Conservation (phyloP, 2,329 filamentous ascomycete species). For the Fusarium begoniae region DNA sequence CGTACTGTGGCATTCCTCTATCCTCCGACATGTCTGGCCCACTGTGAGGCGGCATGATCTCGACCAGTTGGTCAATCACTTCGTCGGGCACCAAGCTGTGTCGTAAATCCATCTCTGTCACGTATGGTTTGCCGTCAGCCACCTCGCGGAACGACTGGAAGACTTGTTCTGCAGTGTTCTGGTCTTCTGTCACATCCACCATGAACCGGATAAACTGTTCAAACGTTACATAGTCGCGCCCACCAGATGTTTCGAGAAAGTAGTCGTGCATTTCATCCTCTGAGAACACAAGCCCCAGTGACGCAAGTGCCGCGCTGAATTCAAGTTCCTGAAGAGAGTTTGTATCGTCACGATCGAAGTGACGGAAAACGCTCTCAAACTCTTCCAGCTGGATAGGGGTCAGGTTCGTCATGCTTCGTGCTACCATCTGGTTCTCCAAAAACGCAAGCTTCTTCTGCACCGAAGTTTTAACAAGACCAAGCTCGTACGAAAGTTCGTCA, state of each 20-base stretch:
- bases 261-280: slow-evolving; percentile 98
- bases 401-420: slow-evolving; percentile 97
- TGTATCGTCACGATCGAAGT: slow-evolving; percentile 93
- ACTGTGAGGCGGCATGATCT: slow-evolving; percentile 84
- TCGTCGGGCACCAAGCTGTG: slow-evolving; percentile 97
- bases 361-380: slow-evolving; percentile 97
- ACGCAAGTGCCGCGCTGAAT: slow-evolving; percentile 95
- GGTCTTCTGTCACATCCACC: slow-evolving; percentile 98
- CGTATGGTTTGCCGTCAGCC: slow-evolving; percentile 97
- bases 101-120: slow-evolving; percentile 95
- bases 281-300: slow-evolving; percentile 92
- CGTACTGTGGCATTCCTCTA: slow-evolving; percentile 84
- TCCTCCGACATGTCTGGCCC: slow-evolving; percentile 90
- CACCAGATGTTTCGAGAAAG: slow-evolving; percentile 86
- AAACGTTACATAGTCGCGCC: slow-evolving; percentile 84
- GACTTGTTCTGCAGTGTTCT: slow-evolving; percentile 98
- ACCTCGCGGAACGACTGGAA: slow-evolving; percentile 98
- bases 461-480: slow-evolving; percentile 88
- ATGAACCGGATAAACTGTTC: slow-evolving; percentile 99
- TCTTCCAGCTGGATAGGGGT: slow-evolving; percentile 98
- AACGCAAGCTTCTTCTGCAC: slow-evolving; percentile 97
- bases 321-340: slow-evolving; percentile 94
- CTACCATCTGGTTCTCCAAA: slow-evolving; percentile 98
- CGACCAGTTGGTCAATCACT: slow-evolving; percentile 90
- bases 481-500: slow-evolving; percentile 93